phyloP scores from a whole-genome alignment of 1,284 basidiomycete genomes.

The Volvariella surrecta region DNA sequence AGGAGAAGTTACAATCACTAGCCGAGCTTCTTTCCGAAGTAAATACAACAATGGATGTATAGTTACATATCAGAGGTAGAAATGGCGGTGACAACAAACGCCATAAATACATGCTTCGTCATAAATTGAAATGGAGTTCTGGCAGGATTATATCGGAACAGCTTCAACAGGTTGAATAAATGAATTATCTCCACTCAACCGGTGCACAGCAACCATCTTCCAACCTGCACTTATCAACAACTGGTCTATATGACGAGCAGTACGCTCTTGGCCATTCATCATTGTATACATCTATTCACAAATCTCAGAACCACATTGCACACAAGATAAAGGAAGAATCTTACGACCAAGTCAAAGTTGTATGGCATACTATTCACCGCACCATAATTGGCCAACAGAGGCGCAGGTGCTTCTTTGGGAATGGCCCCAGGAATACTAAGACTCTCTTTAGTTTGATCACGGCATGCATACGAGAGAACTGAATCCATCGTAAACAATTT shows the following conservation, averaged over 20 bases:
- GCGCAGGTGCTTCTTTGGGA: conserved; percentile 17
- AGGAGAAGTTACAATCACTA: too few species aligned
- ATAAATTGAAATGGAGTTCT: too few species aligned
- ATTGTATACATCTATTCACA: conserved; percentile 19
- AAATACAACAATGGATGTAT: too few species aligned
- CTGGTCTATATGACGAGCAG: conserved; percentile 14
- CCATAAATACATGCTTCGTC: too few species aligned
- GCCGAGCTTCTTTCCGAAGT: too few species aligned
- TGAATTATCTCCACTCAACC: conserved; percentile 9
- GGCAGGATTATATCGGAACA: conserved; percentile 10
- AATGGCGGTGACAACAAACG: too few species aligned
- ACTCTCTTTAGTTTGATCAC: conserved; percentile 11
- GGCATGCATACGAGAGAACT: conserved; percentile 22
- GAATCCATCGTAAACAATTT: conserved; percentile 28
- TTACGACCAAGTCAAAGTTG: conserved; percentile 17
- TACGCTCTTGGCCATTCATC: conserved; percentile 20
- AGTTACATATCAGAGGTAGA: too few species aligned
- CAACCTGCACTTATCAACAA: conserved; percentile 19
- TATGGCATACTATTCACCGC: conserved; percentile 18
- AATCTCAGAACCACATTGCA: too few species aligned
- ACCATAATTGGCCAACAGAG: conserved; percentile 22
- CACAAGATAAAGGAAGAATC: conserved; percentile 1
- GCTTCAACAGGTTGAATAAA: conserved; percentile 16
- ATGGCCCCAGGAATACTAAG: conserved; percentile 11
- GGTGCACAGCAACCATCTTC: conserved; percentile 12